Base-by-base conservation (phyloP, 1,284 basidiomycete genomes). In the Pseudozyma sp. region DNA sequence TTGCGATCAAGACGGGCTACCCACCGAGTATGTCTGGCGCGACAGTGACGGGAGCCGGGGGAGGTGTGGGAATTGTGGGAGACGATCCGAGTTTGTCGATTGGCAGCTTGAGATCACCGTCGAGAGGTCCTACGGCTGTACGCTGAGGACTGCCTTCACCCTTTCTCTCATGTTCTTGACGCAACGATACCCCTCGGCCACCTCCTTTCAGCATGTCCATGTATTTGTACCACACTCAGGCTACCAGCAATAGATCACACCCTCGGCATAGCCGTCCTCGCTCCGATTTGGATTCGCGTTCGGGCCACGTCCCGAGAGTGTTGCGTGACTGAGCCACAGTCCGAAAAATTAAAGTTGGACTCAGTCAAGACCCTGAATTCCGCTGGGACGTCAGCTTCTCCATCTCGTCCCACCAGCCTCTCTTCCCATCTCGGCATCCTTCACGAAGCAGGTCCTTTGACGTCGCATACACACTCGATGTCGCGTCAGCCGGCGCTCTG, bases 1-100 rank as follows among this genome's bases (percentile, higher is more conserved):
- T 78, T 69, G 76, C 76, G 7, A 54, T 69, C 31, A 57, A 66
- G 48, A 73, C 62, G 2, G 76, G 76, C 4, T 78, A 65, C 42
- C 71, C 76, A 11, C 76, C 76, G 7, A 76, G 63, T 49, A 55
- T 71, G 45, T 52, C 58, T 10, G 66, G 65, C 6, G 63, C 69
- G 5, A 54, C 60, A 4, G 61, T 51, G 16, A 42, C 31, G 45
- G 54, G 31, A 19, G 39, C 40, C 17, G 48, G 29, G 2, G 55
- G 14, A 17, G 46, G 19, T 16, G 39, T 24, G 37, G 35, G 14
- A 24, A 40, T 16, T 16, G 39, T 24, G 24, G 19, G 13, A 14
- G 47, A 44, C 10, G 59, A 54, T 19, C 14, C 45, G 31, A 34
- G 34, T 13, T 13, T 45, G 48, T 44, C 42, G 33, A 35, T 50